Evolutionary conservation across 2,329 filamentous ascomycete genomes (phyloP).

Genomic region (Calonectria hongkongensis): DNA sequence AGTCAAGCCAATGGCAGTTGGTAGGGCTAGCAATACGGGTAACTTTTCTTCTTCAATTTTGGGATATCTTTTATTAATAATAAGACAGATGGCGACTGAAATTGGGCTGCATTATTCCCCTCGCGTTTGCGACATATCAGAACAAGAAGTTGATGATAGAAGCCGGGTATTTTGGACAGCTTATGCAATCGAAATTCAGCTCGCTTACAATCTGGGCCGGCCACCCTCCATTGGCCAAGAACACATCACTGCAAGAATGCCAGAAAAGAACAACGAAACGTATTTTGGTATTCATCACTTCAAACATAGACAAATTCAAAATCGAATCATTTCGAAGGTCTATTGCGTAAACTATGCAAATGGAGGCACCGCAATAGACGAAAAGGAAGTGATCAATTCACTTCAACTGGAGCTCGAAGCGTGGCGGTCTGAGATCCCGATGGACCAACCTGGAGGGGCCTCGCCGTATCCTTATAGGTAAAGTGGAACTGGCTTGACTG

Average conservation of each 20-base stretch:
- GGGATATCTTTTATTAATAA: background rate
- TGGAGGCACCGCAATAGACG: background rate
- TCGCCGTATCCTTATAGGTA: slow-evolving; percentile 17
- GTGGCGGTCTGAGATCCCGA: slow-evolving; percentile 6
- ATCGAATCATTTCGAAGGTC: background rate
- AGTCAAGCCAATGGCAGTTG: slow-evolving; percentile 34
- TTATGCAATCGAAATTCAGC: slow-evolving; percentile 34
- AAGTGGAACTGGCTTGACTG: background rate
- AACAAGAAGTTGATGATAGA: background rate
- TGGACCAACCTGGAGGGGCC: background rate
- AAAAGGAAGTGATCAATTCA: background rate
- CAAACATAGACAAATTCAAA: slow-evolving; percentile 27
- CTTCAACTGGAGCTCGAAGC: slow-evolving; percentile 20
- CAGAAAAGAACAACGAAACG: background rate
- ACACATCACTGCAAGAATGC: slow-evolving; percentile 32
- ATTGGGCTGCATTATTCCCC: slow-evolving; percentile 23
- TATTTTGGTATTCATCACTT: slow-evolving; percentile 2
- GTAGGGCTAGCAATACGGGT: slow-evolving; percentile 34
- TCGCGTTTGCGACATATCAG: background rate
- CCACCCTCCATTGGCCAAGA: slow-evolving; percentile 36
- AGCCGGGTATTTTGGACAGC: slow-evolving; percentile 34
- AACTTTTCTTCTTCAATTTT: background rate
- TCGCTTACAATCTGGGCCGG: slow-evolving; percentile 37
- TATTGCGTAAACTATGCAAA: background rate
- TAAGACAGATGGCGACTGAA: slow-evolving; percentile 20